Conservation (phyloP, 2,329 filamentous ascomycete genomes). For the Teratosphaeria gauchensis region DNA sequence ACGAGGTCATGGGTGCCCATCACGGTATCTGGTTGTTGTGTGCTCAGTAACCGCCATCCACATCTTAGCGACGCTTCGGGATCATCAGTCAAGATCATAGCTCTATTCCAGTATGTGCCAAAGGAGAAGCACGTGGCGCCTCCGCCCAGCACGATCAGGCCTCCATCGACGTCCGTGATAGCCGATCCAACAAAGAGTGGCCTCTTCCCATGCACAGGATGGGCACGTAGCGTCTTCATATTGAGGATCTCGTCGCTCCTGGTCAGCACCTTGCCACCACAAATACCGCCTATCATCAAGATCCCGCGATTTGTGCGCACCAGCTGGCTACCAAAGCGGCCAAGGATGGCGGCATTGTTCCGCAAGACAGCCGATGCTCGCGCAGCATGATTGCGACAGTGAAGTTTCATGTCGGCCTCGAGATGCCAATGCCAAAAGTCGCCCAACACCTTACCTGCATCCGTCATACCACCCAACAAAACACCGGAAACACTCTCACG, state of each 20-base stretch:
- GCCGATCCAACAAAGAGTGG: conserved; percentile 67
- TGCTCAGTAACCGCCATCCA: conserved; percentile 19
- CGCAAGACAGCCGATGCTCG: conserved; percentile 18
- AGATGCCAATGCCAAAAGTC: conserved; percentile 56
- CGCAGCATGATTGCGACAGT: conserved; percentile 16
- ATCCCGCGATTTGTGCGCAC: conserved; percentile 36
- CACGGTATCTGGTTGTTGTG: conserved; percentile 9
- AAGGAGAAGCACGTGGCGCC: conserved; percentile 87
- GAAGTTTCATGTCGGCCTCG: conserved; percentile 30
- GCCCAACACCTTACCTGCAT: conserved; percentile 52
- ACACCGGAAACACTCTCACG: conserved; percentile 43
- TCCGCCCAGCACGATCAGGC: conserved; percentile 61
- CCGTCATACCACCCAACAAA: conserved; percentile 61
- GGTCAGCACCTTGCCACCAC: conserved; percentile 33
- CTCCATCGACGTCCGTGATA: conserved; percentile 36
- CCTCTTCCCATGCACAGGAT: conserved; percentile 31
- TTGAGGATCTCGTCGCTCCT: conserved; percentile 46
- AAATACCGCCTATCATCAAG: conserved; percentile 45
- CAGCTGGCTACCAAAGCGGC: conserved; percentile 44
- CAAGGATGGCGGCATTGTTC: conserved; percentile 20
- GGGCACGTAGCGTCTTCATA: conserved; percentile 21
- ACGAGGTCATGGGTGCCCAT: background rate
- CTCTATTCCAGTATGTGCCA: conserved; percentile 72
- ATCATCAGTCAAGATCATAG: conserved; percentile 29
- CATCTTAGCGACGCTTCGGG: conserved; percentile 12